Base-by-base conservation (phyloP, 2,329 filamentous ascomycete genomes). In the Ceratocystis ficicola region DNA sequence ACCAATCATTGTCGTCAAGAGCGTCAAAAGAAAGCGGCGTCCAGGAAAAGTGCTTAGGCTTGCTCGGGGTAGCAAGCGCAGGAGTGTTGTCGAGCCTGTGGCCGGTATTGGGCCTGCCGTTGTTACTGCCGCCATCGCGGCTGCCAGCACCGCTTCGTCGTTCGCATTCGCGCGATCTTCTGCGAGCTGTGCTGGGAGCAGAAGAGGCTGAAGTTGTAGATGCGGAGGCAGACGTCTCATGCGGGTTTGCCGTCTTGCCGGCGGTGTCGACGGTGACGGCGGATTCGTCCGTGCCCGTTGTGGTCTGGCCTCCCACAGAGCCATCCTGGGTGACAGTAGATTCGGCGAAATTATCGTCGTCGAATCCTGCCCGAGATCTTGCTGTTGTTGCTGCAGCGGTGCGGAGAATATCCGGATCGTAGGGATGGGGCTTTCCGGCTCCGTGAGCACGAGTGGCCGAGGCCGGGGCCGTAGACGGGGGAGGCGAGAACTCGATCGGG, bases 1-100 rank as follows among this genome's bases (percentile, higher is more conserved):
- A 79, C 84, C 84, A 87, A 73, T 85, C 83, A 69, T 80, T 82
- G 70, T 85, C 84, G 68, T 86, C 80, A 66, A 82, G 76, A 55
- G 78, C 77, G 68, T 85, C 82, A 61, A 83, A 78, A 1, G 80
- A 79, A 62, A 85, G 75, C 1, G 82, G 82, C 22, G 81, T 83
- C 81, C 80, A 85, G 25, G 83, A 85, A 71, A 82, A 85, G 67
- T 78, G 81, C 72, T 85, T 85, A 63, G 74, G 72, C 71, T 76
- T 78, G 8, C 67, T 72, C 0, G 75, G 68, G 69, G 78, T 80
- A 41, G 76, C 70, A 67, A 74, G 55, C 28, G 55, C 7, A 59
- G 28, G 25, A 36, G 55, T 25, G 55, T 20, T 30, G 55, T 59
- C 55, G 55, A 36, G 8, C 12, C 32, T 59, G 55, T n/a, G 55